Base-by-base conservation (phyloP, 345 rosid genomes). In the Lepidium africanum region DNA sequence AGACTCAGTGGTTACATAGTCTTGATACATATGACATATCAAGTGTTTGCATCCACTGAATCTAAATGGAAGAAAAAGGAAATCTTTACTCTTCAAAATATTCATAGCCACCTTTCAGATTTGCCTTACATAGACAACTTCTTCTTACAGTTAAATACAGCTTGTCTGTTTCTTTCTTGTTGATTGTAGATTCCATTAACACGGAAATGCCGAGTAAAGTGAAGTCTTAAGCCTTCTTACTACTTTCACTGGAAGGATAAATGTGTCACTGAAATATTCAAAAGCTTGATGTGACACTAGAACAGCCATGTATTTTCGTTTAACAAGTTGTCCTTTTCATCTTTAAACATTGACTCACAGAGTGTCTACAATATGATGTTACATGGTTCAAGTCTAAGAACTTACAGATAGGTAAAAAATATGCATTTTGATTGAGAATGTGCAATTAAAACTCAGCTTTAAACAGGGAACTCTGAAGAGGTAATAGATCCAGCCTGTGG, bases 261-360 rank as follows among this genome's bases (percentile, higher is more conserved):
- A 37, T 17, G 25, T 67, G 50, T 54, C 74, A 61, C 57, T 54
- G 1, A 19, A 9, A 50, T 35, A 52, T 43, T 46, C 63, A 27
- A 67, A 67, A 74, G 46, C 61, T 74, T 54, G 78, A 74, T 67
- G 52, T 47, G 78, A 74, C 63, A 54, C n/a, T 53, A 37, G 59
- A 68, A 67, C 59, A 67, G 62, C 32, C 59, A 59, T 58, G 52
- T 35, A 35, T 15, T 25, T 61, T 71, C 62, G 41, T 51, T 33
- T 37, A 56, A 17, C 43, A 35, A 37, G 38, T 32, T 57, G 39
- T 36, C 49, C 7, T 52, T 42, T 35, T 70, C 46, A 61, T 36
- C 67, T 33, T 43, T 19, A 9, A 13, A 57, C 59, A 60, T 40
- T 47, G 13, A 8, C 39, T 39, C 42, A 48, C 58, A 38, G 38